These are phyloP conservation scores for Carex kokanica DNA, from an alignment of 176 grass and related monocot species.

Conservation along the genomic window DNA sequence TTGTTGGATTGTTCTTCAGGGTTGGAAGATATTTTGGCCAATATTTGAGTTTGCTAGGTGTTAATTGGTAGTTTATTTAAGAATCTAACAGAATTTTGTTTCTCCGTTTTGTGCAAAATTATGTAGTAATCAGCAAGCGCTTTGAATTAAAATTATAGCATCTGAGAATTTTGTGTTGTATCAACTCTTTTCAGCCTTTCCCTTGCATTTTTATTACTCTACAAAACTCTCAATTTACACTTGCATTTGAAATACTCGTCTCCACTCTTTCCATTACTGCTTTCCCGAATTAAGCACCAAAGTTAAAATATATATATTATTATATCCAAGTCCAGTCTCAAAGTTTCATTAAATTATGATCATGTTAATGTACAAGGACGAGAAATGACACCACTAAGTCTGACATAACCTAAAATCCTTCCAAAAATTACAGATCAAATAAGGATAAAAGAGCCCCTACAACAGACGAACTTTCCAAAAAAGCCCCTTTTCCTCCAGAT, in stretches of 20 bases:
- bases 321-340: constrained; percentile 8
- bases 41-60: neutral
- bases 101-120: neutral
- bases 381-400: neutral
- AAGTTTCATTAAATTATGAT: constrained; percentile 1
- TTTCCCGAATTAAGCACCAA: neutral
- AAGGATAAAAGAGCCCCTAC: neutral
- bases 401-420: constrained; percentile 7
- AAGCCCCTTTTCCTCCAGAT: neutral
- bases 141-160: neutral
- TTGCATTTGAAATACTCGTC: neutral
- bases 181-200: neutral
- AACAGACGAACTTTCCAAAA: neutral
- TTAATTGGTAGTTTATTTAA: neutral
- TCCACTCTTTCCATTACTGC: neutral
- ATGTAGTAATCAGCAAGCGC: neutral
- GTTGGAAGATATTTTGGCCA: neutral
- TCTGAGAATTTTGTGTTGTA: neutral
- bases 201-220: neutral
- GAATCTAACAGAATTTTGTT: neutral
- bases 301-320: neutral
- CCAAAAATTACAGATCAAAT: neutral
- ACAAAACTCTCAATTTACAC: neutral
- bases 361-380: constrained; percentile 13
- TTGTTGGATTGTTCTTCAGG: neutral